These are phyloP conservation scores for Colletotrichum graminicola DNA, from an alignment of 2,329 filamentous ascomycete species.

Conservation along the genomic window DNA sequence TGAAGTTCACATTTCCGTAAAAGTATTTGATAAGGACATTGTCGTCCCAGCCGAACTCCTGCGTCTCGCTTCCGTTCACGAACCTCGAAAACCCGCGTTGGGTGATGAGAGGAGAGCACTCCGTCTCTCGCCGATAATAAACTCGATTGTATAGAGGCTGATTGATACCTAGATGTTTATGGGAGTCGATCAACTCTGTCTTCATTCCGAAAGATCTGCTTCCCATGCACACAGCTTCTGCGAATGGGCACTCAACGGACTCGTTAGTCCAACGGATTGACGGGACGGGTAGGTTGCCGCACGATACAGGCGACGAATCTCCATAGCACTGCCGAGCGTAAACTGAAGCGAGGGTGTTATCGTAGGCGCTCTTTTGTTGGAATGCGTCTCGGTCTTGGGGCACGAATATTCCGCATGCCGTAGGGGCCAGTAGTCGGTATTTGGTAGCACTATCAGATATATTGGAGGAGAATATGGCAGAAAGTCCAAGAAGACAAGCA, in stretches of 20 bases:
- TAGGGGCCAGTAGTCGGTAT: slow-evolving; percentile 19
- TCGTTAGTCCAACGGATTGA: slow-evolving; percentile 25
- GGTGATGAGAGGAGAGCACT: slow-evolving; percentile 28
- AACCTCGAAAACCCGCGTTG: not conserved
- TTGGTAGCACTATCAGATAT: slow-evolving; percentile 23
- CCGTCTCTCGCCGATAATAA: slow-evolving; percentile 19
- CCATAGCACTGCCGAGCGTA: slow-evolving; percentile 46
- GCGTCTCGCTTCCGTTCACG: slow-evolving; percentile 3
- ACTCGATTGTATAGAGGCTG: slow-evolving; percentile 40
- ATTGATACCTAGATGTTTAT: slow-evolving; percentile 44
- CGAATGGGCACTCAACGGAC: slow-evolving; percentile 43
- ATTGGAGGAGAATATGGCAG: slow-evolving; percentile 30
- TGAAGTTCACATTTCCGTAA: not conserved
- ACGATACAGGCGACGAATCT: slow-evolving; percentile 20
- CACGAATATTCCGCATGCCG: slow-evolving; percentile 23
- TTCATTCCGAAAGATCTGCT: slow-evolving; percentile 29
- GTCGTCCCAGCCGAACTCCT: slow-evolving; percentile 13
- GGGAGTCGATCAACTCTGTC: slow-evolving; percentile 42
- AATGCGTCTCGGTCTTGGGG: slow-evolving; percentile 1
- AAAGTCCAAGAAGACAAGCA: slow-evolving; percentile 12
- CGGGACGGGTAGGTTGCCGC: slow-evolving; percentile 14
- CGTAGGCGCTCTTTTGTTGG: not conserved
- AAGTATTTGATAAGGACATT: slow-evolving; percentile 17
- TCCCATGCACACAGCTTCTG: slow-evolving; percentile 29
- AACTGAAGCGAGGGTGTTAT: slow-evolving; percentile 25